Conservation (phyloP, 257 asterid species). For the Voacanga thouarsii region DNA sequence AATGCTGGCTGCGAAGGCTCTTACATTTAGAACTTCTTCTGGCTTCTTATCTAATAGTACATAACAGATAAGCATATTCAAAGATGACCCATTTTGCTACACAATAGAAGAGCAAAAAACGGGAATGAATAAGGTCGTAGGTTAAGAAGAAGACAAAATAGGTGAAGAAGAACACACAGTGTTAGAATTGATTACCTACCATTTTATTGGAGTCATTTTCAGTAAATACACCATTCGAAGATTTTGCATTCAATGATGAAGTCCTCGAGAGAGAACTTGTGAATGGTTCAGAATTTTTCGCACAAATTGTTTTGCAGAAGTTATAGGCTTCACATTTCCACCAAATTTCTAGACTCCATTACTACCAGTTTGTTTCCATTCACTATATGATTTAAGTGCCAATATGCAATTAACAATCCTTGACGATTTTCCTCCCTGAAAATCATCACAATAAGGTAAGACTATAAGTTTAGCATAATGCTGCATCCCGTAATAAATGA, state of each 20-base stretch:
- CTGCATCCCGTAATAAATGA: not conserved
- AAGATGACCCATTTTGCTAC: too few relatives aligned
- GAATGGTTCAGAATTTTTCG: constrained; percentile 88
- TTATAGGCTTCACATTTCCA: too few relatives aligned
- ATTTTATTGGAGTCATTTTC: too few relatives aligned
- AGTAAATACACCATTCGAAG: too few relatives aligned
- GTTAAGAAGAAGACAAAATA: constrained; percentile 8
- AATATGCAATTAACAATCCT: too few relatives aligned
- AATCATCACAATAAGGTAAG: constrained; percentile 2
- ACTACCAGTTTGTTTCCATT: constrained; percentile 77
- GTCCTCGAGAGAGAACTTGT: too few relatives aligned
- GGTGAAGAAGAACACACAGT: not conserved
- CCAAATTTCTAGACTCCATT: too few relatives aligned
- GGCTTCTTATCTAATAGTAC: too few relatives aligned
- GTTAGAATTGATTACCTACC: too few relatives aligned
- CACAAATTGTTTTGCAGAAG: constrained; percentile 63
- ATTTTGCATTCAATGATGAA: too few relatives aligned
- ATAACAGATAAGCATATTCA: constrained; percentile 74
- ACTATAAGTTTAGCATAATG: not conserved
- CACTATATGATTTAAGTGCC: too few relatives aligned
- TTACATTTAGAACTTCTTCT: constrained; percentile 82
- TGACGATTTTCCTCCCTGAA: constrained; percentile 94
- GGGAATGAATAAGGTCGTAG: not conserved
- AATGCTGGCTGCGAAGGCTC: constrained; percentile 15
- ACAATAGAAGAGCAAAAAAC: constrained; percentile 12